These are phyloP conservation scores for Gryganskiella cystojenkinii DNA, from an alignment of 192 early-diverging fungal species.

Conservation along the genomic window DNA sequence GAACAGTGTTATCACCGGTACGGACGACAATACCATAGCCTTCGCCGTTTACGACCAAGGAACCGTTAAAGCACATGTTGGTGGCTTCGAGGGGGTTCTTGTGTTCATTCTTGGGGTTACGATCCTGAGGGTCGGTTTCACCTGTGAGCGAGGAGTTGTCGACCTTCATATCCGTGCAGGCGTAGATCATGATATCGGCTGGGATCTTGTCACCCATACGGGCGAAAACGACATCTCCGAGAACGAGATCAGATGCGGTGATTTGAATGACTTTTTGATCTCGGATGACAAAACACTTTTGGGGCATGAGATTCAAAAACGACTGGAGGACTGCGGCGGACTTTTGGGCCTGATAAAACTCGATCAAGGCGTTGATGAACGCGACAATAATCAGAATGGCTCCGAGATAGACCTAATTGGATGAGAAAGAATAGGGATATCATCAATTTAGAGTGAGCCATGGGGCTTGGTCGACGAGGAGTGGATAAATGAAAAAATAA, in stretches of 20 bases:
- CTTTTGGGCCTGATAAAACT: constrained; percentile 94
- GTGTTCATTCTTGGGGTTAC: constrained; percentile 67
- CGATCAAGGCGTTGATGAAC: constrained; percentile 89
- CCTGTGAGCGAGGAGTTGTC: constrained; percentile 98
- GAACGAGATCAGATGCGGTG: constrained; percentile 78
- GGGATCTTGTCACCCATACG: constrained; percentile 96
- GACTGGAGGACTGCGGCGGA: constrained; percentile 91
- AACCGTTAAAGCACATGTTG: constrained; percentile 92
- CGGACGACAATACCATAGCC: constrained; percentile 92
- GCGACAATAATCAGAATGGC: constrained; percentile 90
- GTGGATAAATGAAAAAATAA: not conserved
- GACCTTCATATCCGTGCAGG: constrained; percentile 89
- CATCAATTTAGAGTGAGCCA: not conserved
- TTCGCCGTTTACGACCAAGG: constrained; percentile 85
- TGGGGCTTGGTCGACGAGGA: no score
- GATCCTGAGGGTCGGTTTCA: constrained; percentile 95
- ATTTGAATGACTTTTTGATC: constrained; percentile 73
- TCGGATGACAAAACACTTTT: constrained; percentile 82
- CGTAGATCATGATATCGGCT: constrained; percentile 88
- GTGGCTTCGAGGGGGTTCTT: constrained; percentile 91
- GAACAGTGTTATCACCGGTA: constrained; percentile 92
- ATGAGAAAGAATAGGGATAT: not conserved
- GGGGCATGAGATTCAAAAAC: constrained; percentile 92
- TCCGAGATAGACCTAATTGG: constrained; percentile 84
- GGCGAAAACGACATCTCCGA: constrained; percentile 89